Conservation (phyloP, 2,329 filamentous ascomycete genomes). For the Ascochyta rabiei region DNA sequence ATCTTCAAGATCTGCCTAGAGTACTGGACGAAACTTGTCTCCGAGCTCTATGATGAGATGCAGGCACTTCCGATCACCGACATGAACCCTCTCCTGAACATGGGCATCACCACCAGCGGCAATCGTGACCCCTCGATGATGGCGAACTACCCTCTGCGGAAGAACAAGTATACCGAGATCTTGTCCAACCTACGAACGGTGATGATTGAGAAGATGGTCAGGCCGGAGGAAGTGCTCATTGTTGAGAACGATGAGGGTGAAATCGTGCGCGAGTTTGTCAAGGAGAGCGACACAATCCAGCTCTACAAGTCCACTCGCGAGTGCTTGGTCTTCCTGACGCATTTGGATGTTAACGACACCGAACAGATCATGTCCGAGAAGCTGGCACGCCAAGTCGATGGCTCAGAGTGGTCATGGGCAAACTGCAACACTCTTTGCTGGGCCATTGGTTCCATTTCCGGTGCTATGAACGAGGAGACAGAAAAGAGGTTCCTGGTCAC, state of each 20-base stretch:
- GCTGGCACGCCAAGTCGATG: slow-evolving; percentile 91
- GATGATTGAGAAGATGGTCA: slow-evolving; percentile 99
- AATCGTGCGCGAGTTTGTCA: slow-evolving; percentile 98
- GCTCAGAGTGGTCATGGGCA: slow-evolving; percentile 97
- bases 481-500: slow-evolving; percentile 98
- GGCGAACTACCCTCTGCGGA: slow-evolving; percentile 88
- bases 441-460: slow-evolving; percentile 98
- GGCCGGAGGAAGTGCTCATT: slow-evolving; percentile 95
- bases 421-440: slow-evolving; percentile 99
- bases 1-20: slow-evolving; percentile 99
- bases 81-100: slow-evolving; percentile 84
- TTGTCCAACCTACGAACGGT: slow-evolving; percentile 92
- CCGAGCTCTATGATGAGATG: slow-evolving; percentile 99
- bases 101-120: slow-evolving; percentile 77
- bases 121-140: slow-evolving; percentile 85
- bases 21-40: slow-evolving; percentile 98
- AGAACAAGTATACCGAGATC: slow-evolving; percentile 97
- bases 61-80: slow-evolving; percentile 93
- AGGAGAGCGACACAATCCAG: slow-evolving; percentile 98
- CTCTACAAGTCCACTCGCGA: slow-evolving; percentile 99
- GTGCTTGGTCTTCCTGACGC: slow-evolving; percentile 94
- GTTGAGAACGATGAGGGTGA: slow-evolving; percentile 99
- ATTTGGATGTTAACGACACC: slow-evolving; percentile 95
- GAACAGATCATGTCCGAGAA: slow-evolving; percentile 99
- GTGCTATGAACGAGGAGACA: slow-evolving; percentile 99